Conservation (phyloP, 495 filamentous ascomycete species). For the Neurospora cerealis region DNA sequence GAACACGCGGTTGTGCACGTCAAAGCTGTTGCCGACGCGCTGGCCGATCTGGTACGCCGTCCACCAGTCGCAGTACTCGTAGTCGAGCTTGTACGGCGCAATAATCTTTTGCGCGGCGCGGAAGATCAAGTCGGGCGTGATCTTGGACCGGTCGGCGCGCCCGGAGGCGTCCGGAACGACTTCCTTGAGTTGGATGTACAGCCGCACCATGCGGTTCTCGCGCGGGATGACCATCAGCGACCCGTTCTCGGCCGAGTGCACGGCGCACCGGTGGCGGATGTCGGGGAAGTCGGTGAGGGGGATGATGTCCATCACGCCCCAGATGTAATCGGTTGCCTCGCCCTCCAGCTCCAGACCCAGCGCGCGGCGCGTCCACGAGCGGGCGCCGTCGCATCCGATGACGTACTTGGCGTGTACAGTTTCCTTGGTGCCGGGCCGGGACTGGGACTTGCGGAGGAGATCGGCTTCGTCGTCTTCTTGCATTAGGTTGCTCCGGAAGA, state of each 20-base stretch:
- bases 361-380: conserved; percentile 48
- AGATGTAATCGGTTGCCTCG: conserved; percentile 56
- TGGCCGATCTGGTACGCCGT: conserved; percentile 51
- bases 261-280: conserved; percentile 57
- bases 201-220: conserved; percentile 53
- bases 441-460: conserved; percentile 23
- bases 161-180: conserved; percentile 28
- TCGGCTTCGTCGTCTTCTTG: conserved; percentile 45
- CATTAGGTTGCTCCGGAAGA: conserved; percentile 40
- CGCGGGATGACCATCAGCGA: conserved; percentile 64
- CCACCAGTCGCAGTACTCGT: conserved; percentile 48
- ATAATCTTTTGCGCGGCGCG: conserved; percentile 51
- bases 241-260: conserved; percentile 56
- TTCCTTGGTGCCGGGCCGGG: conserved; percentile 26
- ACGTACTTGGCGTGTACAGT: conserved; percentile 52
- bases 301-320: conserved; percentile 56
- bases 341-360: conserved; percentile 46
- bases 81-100: conserved; percentile 51
- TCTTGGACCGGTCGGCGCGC: conserved; percentile 45
- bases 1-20: conserved; percentile 48
- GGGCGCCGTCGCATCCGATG: conserved; percentile 60
- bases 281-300: conserved; percentile 64
- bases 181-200: conserved; percentile 60
- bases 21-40: conserved; percentile 56
- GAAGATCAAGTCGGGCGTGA: conserved; percentile 51